These are phyloP conservation scores for Leccinum variabile DNA, from an alignment of 1,284 basidiomycete species.

Conservation along the genomic window DNA sequence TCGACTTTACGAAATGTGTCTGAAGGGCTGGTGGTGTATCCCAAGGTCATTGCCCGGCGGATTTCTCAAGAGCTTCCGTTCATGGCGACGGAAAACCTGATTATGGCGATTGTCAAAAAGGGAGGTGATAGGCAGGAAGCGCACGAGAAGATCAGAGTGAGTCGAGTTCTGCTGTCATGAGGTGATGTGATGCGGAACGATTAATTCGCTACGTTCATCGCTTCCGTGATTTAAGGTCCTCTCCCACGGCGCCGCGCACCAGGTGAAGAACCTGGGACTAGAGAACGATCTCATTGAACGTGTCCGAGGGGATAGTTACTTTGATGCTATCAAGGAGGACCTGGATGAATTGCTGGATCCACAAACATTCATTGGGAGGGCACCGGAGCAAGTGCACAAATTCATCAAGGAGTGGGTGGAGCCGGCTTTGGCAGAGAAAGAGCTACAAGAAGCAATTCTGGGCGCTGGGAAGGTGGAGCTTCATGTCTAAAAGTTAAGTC, in stretches of 20 bases:
- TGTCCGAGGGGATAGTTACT: conserved; percentile 65
- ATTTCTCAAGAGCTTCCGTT: conserved; percentile 97
- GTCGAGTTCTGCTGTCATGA: conserved; percentile 18
- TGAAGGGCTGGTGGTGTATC: conserved; percentile 97
- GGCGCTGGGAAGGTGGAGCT: conserved; percentile 51
- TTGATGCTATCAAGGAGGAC: conserved; percentile 62
- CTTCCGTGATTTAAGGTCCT: conserved; percentile 54
- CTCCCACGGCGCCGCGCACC: conserved; percentile 93
- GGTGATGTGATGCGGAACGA: conserved; percentile 18
- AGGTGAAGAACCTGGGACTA: conserved; percentile 93
- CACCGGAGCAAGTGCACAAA: conserved; percentile 89
- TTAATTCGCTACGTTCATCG: conserved; percentile 20
- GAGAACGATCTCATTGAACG: conserved; percentile 97
- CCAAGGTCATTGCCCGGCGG: conserved; percentile 89
- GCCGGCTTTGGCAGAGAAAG: conserved; percentile 75
- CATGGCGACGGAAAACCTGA: conserved; percentile 99
- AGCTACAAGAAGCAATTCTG: conserved; percentile 61
- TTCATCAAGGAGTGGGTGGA: conserved; percentile 89
- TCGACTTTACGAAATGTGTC: conserved; percentile 96
- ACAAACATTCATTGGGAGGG: conserved; percentile 84
- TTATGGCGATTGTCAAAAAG: conserved; percentile 97
- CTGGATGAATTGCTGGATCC: conserved; percentile 78
- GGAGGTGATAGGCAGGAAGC: conserved; percentile 97
- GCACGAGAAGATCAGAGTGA: conserved; percentile 93
- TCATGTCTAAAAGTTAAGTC: conserved; percentile 39